Base-by-base conservation (phyloP, 371 early-diverging fungal species). In the Mortierella sp. region DNA sequence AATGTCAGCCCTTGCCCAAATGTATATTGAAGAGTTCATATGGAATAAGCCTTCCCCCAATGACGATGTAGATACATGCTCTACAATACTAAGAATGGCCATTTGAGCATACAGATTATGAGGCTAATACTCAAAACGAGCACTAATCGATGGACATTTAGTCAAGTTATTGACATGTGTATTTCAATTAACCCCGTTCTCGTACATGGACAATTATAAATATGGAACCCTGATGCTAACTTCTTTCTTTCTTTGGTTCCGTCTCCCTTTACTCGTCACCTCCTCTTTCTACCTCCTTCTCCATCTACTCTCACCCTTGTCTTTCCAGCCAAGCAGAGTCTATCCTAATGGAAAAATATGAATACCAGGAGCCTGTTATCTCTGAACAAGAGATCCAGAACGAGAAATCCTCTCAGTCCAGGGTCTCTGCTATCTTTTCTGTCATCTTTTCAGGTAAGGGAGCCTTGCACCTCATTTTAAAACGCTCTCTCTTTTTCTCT, bases 371-470 rank as follows among this genome's bases (percentile, higher is more conserved):
- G 59, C 72, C 72, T 22, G 73, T 72, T 45, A 54, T 78, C 56
- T 61, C 77, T 13, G 72, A 77, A 13, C 40, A 55, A 55, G 29
- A 15, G 10, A 55, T 29, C 35, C 56, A 59, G 7, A 34, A 61
- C 10, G 62, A 45, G 19, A 55, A 59, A 26, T 47, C 54, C 37
- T 32, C 45, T 22, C 61, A 49, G 35, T 69, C 69, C 17, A 62
- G 73, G 34, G 19, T 76, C 55, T 68, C 82, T 13, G 76, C 82
- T 61, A 56, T 76, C 49, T 82, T 82, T 55, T 69, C 76, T 45
- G 82, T 82, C 77, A 76, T 82, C 69, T 82, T 82, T 60, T 82
- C 82, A 19, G 80, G 80, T 80, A 80, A n/a, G 47, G 40, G 34
- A 40, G 26, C 35, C 9, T 15, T 57, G 15, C 29, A 26, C 13